Conservation (phyloP, 257 asterid genomes). For the Solanum microdontum region DNA sequence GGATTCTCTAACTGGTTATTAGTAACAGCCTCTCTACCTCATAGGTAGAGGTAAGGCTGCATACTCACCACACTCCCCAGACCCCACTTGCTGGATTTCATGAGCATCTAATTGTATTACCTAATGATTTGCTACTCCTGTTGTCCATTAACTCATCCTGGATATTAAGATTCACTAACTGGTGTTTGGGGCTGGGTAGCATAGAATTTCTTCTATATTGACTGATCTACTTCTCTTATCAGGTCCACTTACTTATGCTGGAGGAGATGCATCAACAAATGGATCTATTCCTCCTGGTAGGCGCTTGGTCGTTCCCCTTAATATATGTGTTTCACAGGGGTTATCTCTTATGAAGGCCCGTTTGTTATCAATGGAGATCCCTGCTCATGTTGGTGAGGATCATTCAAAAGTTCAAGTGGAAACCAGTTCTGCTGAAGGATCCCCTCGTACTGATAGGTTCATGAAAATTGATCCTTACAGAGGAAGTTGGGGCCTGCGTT, state of each 20-base stretch:
- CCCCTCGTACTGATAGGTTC: constrained; percentile 45
- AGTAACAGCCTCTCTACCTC: not conserved
- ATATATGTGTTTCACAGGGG: constrained; percentile 76
- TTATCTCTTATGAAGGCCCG: constrained; percentile 90
- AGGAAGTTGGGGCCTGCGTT: constrained; percentile 99
- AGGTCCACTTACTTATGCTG: constrained; percentile 48
- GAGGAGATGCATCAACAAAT: constrained; percentile 31
- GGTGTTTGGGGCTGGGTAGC: not conserved
- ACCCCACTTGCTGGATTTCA: not conserved
- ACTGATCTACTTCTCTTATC: constrained; percentile 13
- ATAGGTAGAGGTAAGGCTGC: not conserved
- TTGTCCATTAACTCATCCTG: not conserved
- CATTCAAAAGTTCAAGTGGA: constrained; percentile 31
- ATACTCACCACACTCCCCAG: not conserved
- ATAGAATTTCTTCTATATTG: constrained; percentile 7
- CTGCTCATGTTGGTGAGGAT: constrained; percentile 76
- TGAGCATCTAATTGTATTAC: not conserved
- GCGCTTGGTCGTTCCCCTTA: constrained; percentile 77
- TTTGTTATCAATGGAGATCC: constrained; percentile 92
- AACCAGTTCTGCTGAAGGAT: constrained; percentile 24
- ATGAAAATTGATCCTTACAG: constrained; percentile 95
- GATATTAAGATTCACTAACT: not conserved
- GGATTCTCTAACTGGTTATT: not conserved
- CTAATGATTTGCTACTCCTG: not conserved
- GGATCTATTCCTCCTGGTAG: constrained; percentile 70